A percentile compares a stretch with the other conserved stretches of the same genome.
phyloP scores from a whole-genome alignment of 2,329 filamentous ascomycete species.

The Alternaria dauci region DNA sequence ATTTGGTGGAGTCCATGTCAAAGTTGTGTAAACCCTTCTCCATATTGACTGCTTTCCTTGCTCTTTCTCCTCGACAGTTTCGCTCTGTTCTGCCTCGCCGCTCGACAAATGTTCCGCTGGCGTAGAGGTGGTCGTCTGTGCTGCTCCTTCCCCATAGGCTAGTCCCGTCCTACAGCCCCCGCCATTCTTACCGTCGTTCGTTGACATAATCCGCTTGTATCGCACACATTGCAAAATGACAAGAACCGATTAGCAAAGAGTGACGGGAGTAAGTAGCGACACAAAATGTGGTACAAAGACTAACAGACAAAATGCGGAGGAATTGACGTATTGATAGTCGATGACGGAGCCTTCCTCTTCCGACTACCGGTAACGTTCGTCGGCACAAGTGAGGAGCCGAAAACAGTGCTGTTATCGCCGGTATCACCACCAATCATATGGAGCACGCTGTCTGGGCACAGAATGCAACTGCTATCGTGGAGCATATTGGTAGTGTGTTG shows the following conservation, averaged over 20 bases:
- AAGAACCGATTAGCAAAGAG: constrained; percentile 5
- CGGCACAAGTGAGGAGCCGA: constrained; percentile 24
- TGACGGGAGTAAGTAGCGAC: neutral
- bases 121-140: neutral
- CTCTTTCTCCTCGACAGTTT: neutral
- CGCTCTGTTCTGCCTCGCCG: neutral
- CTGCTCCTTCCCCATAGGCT: neutral
- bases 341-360: constrained; percentile 20
- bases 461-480: neutral
- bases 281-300: neutral
- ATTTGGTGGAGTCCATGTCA: constrained; percentile 69
- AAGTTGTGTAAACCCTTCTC: constrained; percentile 34
- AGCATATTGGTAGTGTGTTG: constrained; percentile 5
- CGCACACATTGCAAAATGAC: constrained; percentile 4
- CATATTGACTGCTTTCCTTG: constrained; percentile 21
- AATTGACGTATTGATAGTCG: constrained; percentile 7
- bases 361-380: neutral
- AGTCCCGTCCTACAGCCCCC: neutral
- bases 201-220: constrained; percentile 1
- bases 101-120: neutral
- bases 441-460: neutral
- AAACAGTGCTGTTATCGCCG: constrained; percentile 16
- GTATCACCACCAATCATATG: constrained; percentile 25
- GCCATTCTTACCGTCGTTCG: neutral
- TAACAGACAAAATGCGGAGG: neutral